phyloP scores from a whole-genome alignment of 192 early-diverging fungal genomes.

The Oehlia diaphana region DNA sequence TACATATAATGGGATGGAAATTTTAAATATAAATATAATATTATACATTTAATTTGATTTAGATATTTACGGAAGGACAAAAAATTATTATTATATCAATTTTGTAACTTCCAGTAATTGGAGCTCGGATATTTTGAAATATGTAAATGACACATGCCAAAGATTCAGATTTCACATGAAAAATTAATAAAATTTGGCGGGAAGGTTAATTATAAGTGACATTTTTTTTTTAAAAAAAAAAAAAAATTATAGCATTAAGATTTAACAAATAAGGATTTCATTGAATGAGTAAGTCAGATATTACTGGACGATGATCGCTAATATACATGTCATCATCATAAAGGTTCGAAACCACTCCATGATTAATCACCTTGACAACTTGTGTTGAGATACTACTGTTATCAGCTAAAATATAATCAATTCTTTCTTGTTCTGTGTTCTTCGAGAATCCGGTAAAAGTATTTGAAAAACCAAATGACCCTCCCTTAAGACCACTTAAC shows the following conservation, averaged over 20 bases:
- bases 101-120: too few species aligned
- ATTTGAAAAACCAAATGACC: constrained; percentile 33
- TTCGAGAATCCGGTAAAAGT: constrained; percentile 42
- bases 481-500: constrained; percentile 6
- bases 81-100: too few species aligned
- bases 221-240: too few species aligned
- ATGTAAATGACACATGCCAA: background rate
- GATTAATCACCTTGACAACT: constrained; percentile 17
- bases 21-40: too few species aligned
- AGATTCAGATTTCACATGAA: too few species aligned
- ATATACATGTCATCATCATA: constrained; percentile 40
- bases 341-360: constrained; percentile 33
- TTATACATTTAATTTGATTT: too few species aligned
- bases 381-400: background rate
- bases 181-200: too few species aligned
- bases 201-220: too few species aligned
- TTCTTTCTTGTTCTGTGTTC: constrained; percentile 7
- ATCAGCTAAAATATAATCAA: constrained; percentile 39
- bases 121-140: too few species aligned
- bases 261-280: background rate
- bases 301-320: constrained; percentile 45
- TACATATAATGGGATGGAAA: too few species aligned
- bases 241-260: too few species aligned
- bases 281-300: constrained; percentile 28
- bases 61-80: too few species aligned